phyloP scores from a whole-genome alignment of 306 rosid species.

The Quercus cerris region DNA sequence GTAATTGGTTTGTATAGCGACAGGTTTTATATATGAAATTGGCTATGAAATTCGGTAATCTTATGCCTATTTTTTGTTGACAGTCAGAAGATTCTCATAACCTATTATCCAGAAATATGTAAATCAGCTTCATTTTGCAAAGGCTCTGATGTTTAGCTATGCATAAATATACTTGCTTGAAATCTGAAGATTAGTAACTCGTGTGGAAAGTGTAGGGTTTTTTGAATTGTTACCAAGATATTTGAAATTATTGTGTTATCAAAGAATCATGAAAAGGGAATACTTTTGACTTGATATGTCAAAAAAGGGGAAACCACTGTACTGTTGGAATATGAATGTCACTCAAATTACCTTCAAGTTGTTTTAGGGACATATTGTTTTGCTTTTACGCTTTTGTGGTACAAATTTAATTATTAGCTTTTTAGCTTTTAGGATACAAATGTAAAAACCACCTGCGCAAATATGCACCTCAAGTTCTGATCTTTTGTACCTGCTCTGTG shows the following conservation, averaged over 20 bases:
- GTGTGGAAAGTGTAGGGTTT: not conserved
- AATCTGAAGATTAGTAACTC: not conserved
- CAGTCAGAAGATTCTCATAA: not conserved
- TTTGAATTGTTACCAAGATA: not conserved
- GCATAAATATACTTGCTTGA: too few relatives aligned
- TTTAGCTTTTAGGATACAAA: not conserved
- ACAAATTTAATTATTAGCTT: not conserved
- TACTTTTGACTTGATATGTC: not conserved
- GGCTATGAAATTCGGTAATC: not conserved
- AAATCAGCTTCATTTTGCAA: not conserved
- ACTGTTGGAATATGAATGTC: too few relatives aligned
- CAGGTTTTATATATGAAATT: not conserved
- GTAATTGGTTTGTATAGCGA: not conserved
- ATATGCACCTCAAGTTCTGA: slow-evolving; percentile 19
- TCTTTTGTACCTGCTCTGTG: not conserved
- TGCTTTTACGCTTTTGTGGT: not conserved
- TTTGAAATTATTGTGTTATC: not conserved
- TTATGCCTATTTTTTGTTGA: not conserved
- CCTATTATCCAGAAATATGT: not conserved
- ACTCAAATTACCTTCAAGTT: not conserved
- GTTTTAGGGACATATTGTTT: not conserved
- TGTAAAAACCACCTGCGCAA: not conserved
- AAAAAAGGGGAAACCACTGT: not conserved
- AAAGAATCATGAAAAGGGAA: not conserved
- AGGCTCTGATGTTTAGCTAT: not conserved